A percentile compares a stretch with the other conserved stretches of the same genome.
Conservation (phyloP, 805 yeast species). For the Torulaspora quercuum region DNA sequence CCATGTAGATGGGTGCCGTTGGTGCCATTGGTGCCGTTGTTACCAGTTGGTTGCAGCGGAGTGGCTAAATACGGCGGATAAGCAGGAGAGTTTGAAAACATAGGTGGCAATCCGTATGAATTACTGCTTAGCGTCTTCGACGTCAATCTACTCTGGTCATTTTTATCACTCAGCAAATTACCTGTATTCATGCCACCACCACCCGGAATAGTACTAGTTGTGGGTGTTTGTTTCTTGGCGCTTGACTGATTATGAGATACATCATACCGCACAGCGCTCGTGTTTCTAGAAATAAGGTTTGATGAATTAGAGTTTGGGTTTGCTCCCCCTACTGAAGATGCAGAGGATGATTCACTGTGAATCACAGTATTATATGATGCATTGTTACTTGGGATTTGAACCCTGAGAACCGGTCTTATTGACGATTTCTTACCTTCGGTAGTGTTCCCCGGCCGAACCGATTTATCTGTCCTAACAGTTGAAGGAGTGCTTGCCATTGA, state of each 20-base stretch:
- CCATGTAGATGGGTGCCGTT: constrained; percentile 33
- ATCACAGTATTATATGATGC: constrained; percentile 29
- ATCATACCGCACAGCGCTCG: constrained; percentile 8
- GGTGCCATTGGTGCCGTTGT: constrained; percentile 28
- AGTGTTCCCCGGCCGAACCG: constrained; percentile 10
- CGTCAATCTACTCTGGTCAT: constrained; percentile 2
- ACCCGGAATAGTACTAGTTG: constrained; percentile 3
- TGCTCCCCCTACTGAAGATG: constrained; percentile 42
- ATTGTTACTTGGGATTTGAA: constrained; percentile 57
- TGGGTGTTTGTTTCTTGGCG: constrained; percentile 10
- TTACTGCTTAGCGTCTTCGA: constrained; percentile 7
- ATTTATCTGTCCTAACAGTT: constrained; percentile 11
- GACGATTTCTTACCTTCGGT: constrained; percentile 19
- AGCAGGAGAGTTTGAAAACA: constrained; percentile 32
- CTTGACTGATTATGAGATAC: constrained; percentile 6
- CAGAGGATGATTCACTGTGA: constrained; percentile 37
- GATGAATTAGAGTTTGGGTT: constrained; percentile 4
- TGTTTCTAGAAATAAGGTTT: constrained; percentile 8
- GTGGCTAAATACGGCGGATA: constrained; percentile 36
- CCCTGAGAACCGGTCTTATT: constrained; percentile 56
- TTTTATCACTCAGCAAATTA: constrained; percentile 6
- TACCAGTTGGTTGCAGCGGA: constrained; percentile 32
- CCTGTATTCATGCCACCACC: constrained; percentile 2
- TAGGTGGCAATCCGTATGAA: constrained; percentile 29
- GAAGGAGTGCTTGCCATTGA: constrained; percentile 6